Conservation (phyloP, 1,139 yeast genomes). For the Scheffersomyces lignicola region DNA sequence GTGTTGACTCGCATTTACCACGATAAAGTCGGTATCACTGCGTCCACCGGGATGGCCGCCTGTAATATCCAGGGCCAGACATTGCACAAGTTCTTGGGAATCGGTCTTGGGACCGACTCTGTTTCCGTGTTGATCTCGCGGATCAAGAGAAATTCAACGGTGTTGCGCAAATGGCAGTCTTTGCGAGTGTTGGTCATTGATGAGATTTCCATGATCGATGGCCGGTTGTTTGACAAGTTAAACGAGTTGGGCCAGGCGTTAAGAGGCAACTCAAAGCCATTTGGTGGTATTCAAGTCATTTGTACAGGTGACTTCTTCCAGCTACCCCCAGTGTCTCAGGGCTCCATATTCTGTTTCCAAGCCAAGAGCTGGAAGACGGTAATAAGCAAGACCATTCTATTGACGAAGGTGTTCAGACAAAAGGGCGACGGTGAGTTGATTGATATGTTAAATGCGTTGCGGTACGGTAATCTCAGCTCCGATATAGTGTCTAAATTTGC, state of each 20-base stretch:
- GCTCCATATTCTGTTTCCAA: conserved; percentile 55
- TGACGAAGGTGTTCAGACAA: conserved; percentile 71
- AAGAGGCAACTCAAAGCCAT: conserved; percentile 49
- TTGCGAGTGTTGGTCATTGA: conserved; percentile 71
- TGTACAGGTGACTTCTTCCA: conserved; percentile 86
- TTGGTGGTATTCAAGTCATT: conserved; percentile 82
- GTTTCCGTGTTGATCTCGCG: conserved; percentile 43
- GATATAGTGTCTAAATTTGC: conserved; percentile 46
- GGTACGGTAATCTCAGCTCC: conserved; percentile 61
- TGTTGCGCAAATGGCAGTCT: conserved; percentile 56
- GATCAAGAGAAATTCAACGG: conserved; percentile 45
- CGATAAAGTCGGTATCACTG: conserved; percentile 72
- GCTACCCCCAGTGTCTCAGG: conserved; percentile 71
- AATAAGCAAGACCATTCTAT: conserved; percentile 54
- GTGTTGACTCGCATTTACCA: conserved; percentile 32
- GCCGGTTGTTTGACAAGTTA: conserved; percentile 61
- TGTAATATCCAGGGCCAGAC: conserved; percentile 85
- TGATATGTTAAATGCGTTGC: conserved; percentile 70
- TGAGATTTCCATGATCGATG: conserved; percentile 84
- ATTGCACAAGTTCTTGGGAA: conserved; percentile 72
- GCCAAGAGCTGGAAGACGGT: conserved; percentile 55
- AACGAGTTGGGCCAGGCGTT: conserved; percentile 59
- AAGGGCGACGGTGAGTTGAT: conserved; percentile 66
- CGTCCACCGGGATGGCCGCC: conserved; percentile 92
- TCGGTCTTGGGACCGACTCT: conserved; percentile 67